Evolutionary conservation across 1,139 yeast genomes (phyloP).

Genomic region (Scheffersomyces titani): DNA sequence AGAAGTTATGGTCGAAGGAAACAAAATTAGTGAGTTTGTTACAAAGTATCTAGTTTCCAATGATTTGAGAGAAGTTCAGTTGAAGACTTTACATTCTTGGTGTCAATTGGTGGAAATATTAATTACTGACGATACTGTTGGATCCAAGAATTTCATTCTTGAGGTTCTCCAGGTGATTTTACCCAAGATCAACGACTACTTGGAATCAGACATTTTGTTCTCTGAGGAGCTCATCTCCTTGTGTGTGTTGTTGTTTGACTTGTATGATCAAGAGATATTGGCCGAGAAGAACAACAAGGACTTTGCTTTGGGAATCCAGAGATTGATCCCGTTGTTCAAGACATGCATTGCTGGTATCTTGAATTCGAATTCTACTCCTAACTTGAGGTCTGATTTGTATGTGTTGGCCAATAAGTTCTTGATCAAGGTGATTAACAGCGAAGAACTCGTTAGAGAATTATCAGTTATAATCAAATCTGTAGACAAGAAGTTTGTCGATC

Average conservation of each 20-base stretch:
- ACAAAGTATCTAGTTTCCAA: slow-evolving; percentile 45
- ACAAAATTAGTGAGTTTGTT: slow-evolving; percentile 33
- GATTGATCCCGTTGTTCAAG: slow-evolving; percentile 69
- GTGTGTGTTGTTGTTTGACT: slow-evolving; percentile 68
- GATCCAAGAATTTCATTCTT: slow-evolving; percentile 53
- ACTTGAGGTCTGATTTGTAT: slow-evolving; percentile 76
- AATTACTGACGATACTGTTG: slow-evolving; percentile 54
- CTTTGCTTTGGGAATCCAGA: slow-evolving; percentile 29
- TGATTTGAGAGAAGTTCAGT: slow-evolving; percentile 53
- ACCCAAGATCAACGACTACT: slow-evolving; percentile 75
- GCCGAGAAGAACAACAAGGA: slow-evolving; percentile 27
- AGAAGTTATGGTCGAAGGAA: slow-evolving; percentile 29
- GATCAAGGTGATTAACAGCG: slow-evolving; percentile 46
- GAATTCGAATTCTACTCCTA: slow-evolving; percentile 66
- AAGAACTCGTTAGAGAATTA: slow-evolving; percentile 45
- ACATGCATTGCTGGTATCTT: slow-evolving; percentile 74
- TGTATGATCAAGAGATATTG: slow-evolving; percentile 50
- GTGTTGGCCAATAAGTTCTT: slow-evolving; percentile 69
- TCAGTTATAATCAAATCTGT: slow-evolving; percentile 55
- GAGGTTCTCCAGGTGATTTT: slow-evolving; percentile 75
- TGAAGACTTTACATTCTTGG: slow-evolving; percentile 77
- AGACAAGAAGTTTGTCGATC: slow-evolving; percentile 63
- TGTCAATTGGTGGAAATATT: slow-evolving; percentile 73
- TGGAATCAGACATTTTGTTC: slow-evolving; percentile 63
- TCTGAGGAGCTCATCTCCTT: slow-evolving; percentile 79